Conservation (phyloP, 164 flowering plant species). For the Malania oleifera region DNA sequence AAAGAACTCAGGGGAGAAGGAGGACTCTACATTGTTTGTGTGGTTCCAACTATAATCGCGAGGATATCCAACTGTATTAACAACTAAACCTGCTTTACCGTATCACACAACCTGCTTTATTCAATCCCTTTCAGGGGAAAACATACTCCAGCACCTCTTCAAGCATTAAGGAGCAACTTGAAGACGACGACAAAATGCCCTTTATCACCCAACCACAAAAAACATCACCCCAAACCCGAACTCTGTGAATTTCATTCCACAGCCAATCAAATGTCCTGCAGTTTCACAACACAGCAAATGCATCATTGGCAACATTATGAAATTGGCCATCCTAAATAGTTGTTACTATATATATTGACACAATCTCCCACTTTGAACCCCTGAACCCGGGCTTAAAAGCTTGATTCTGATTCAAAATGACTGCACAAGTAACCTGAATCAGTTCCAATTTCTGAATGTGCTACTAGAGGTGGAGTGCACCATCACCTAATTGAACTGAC, state of each 20-base stretch:
- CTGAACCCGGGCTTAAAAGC: too few relatives aligned
- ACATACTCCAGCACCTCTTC: constrained; percentile 8
- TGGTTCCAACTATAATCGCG: constrained; percentile 4
- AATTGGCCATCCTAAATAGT: too few relatives aligned
- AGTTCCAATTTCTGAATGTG: too few relatives aligned
- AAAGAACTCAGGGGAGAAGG: neutral
- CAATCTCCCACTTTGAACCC: too few relatives aligned
- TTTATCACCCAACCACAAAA: neutral
- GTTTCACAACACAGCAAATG: neutral
- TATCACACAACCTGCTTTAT: neutral
- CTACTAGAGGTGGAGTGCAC: too few relatives aligned
- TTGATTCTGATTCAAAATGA: too few relatives aligned
- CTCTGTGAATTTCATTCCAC: constrained; percentile 14
- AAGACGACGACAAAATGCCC: constrained; percentile 5
- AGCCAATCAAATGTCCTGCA: constrained; percentile 11
- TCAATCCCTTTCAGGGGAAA: neutral
- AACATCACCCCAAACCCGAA: constrained; percentile 12
- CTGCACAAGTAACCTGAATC: too few relatives aligned
- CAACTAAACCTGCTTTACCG: neutral
- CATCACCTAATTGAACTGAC: too few relatives aligned
- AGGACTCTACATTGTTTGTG: constrained; percentile 4
- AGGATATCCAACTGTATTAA: neutral
- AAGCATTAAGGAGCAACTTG: constrained; percentile 14
- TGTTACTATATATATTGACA: too few relatives aligned
- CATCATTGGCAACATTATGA: neutral